These are phyloP conservation scores for Aspergillus pseudoviridinutans DNA, from an alignment of 2,329 filamentous ascomycete genomes.

Conservation along the genomic window DNA sequence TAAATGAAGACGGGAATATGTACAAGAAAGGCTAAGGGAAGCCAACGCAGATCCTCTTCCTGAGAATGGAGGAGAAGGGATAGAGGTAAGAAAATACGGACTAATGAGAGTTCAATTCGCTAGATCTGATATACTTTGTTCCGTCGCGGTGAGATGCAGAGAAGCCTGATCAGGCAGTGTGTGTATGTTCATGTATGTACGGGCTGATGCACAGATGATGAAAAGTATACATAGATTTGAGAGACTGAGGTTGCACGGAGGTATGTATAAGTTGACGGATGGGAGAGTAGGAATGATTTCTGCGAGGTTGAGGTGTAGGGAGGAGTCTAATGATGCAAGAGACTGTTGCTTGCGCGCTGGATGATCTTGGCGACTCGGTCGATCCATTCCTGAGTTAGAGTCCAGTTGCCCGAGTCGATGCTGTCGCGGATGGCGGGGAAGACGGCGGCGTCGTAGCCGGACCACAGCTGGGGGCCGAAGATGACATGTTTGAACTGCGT, in stretches of 20 bases:
- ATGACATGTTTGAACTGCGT: constrained; percentile 93
- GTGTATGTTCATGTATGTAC: not conserved
- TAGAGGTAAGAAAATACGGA: not conserved
- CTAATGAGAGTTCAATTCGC: not conserved
- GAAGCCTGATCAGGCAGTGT: not conserved
- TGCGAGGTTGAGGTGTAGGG: not conserved
- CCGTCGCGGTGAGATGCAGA: not conserved
- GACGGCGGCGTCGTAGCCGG: constrained; percentile 61
- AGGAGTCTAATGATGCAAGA: constrained; percentile 34
- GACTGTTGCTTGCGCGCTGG: constrained; percentile 53
- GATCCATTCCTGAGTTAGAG: constrained; percentile 62
- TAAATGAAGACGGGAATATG: not conserved
- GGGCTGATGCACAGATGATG: not conserved
- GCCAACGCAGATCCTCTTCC: not conserved
- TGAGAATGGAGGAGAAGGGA: not conserved
- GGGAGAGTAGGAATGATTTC: not conserved
- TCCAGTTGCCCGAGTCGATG: constrained; percentile 68
- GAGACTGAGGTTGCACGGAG: not conserved
- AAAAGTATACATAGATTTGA: not conserved
- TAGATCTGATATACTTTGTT: not conserved
- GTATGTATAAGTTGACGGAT: not conserved
- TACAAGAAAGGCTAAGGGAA: not conserved
- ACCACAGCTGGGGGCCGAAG: constrained; percentile 79
- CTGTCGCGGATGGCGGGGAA: constrained; percentile 86
- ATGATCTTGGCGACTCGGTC: constrained; percentile 69